A percentile compares a stretch with the other conserved stretches of the same genome.
Evolutionary conservation across 371 early-diverging fungal genomes (phyloP).

Genomic region (Mortierella polycephala): DNA sequence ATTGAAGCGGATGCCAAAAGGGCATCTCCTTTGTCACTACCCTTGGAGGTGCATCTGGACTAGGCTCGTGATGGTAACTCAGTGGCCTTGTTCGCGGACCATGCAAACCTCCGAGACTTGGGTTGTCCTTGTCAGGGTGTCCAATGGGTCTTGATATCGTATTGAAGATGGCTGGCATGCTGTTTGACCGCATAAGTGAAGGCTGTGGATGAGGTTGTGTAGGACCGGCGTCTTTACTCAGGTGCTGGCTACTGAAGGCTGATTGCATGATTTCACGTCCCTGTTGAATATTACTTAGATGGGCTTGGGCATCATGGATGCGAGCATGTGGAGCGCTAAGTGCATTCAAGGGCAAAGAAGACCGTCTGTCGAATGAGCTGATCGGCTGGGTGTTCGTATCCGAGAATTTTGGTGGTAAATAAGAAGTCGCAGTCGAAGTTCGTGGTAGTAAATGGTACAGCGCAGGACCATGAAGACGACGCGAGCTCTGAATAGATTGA

Average conservation of each 20-base stretch:
- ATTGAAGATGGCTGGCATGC: slow-evolving; percentile 32
- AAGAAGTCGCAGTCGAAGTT: slow-evolving; percentile 4
- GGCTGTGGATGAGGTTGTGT: slow-evolving; percentile 1
- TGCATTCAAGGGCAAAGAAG: slow-evolving; percentile 22
- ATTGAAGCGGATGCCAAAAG: neutral
- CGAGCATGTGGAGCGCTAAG: slow-evolving; percentile 2
- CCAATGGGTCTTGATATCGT: neutral
- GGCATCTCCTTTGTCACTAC: neutral
- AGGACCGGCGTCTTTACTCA: neutral
- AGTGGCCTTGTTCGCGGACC: neutral
- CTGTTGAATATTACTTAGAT: neutral
- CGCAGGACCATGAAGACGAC: neutral
- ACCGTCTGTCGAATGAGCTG: slow-evolving; percentile 16
- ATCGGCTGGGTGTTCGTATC: neutral
- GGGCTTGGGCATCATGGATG: neutral
- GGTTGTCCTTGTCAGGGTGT: too few relatives aligned
- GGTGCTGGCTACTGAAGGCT: neutral
- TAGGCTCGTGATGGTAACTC: neutral
- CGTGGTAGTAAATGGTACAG: slow-evolving; percentile 10
- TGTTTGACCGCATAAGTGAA: slow-evolving; percentile 28
- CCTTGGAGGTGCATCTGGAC: neutral
- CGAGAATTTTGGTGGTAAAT: slow-evolving; percentile 4
- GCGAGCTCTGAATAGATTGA: neutral
- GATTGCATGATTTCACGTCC: neutral
- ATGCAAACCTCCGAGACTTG: too few relatives aligned